Evolutionary conservation across 2,329 filamentous ascomycete species (phyloP).

Genomic region (Talaromyces sp.): DNA sequence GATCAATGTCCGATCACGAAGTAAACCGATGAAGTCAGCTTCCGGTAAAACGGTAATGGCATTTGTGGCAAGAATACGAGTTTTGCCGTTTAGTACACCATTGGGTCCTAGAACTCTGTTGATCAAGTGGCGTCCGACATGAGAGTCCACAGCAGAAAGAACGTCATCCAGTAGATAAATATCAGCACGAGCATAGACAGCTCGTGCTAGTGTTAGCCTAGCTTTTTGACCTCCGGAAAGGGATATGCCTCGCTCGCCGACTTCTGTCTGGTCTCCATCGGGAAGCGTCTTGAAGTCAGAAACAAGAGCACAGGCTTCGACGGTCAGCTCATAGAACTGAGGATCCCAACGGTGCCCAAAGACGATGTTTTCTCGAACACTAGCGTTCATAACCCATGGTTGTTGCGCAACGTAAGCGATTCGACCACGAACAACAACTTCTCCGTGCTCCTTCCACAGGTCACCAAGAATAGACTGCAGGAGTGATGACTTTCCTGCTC

Average conservation of each 20-base stretch:
- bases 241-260: constrained; percentile 94
- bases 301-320: constrained; percentile 82
- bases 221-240: constrained; percentile 95
- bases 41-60: constrained; percentile 86
- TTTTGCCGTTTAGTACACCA: constrained; percentile 79
- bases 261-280: constrained; percentile 93
- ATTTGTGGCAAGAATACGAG: constrained; percentile 89
- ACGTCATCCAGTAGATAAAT: constrained; percentile 93
- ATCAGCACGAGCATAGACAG: constrained; percentile 95
- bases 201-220: constrained; percentile 82
- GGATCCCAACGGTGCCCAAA: constrained; percentile 95
- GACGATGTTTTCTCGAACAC: constrained; percentile 92
- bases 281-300: constrained; percentile 91
- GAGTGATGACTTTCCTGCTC: constrained; percentile 89
- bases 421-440: constrained; percentile 75
- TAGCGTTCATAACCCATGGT: constrained; percentile 96
- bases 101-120: constrained; percentile 85
- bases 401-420: constrained; percentile 91
- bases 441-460: constrained; percentile 80
- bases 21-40: constrained; percentile 79
- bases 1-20: constrained; percentile 76
- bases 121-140: constrained; percentile 91
- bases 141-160: constrained; percentile 94
- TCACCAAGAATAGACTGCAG: constrained; percentile 85
- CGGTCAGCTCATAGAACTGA: constrained; percentile 86